phyloP scores from a whole-genome alignment of 2,329 filamentous ascomycete species.

The Fusarium hostae region DNA sequence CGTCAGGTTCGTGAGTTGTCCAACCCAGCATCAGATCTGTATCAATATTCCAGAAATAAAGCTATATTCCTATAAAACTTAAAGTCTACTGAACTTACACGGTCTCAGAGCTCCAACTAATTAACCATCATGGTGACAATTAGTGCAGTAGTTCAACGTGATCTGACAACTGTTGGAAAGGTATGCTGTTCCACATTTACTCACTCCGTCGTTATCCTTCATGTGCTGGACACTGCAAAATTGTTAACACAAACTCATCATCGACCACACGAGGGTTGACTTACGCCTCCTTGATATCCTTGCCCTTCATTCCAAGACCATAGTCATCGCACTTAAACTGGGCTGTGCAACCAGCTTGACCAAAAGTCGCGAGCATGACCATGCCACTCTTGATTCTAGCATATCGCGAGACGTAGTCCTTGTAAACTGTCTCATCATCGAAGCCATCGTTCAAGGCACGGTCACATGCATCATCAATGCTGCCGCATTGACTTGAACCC shows the following conservation, averaged over 20 bases:
- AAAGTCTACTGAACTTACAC: not conserved
- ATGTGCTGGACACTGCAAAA: not conserved
- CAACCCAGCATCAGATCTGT: accelerated
- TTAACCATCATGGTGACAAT: slow-evolving; percentile 17
- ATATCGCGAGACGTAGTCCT: slow-evolving; percentile 16
- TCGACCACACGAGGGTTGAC: not conserved
- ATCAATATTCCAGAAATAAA: not conserved
- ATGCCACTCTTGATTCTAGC: slow-evolving; percentile 14
- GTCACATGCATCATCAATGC: slow-evolving; percentile 31
- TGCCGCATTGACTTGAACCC: slow-evolving; percentile 28
- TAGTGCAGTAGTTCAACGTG: slow-evolving; percentile 30
- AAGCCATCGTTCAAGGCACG: slow-evolving; percentile 16
- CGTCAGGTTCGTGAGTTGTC: not conserved
- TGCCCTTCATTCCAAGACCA: slow-evolving; percentile 29
- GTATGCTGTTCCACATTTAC: slow-evolving; percentile 30
- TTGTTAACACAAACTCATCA: not conserved
- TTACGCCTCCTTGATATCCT: slow-evolving; percentile 32
- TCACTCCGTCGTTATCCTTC: slow-evolving; percentile 25
- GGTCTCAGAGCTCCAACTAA: accelerated
- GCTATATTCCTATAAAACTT: not conserved
- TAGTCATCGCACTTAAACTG: slow-evolving; percentile 29
- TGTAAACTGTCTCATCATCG: slow-evolving; percentile 19
- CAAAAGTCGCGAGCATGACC: slow-evolving; percentile 7
- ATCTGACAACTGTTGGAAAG: slow-evolving; percentile 27
- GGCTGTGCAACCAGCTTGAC: slow-evolving; percentile 25